phyloP scores from a whole-genome alignment of 371 early-diverging fungal genomes.

The Apophysomyces variabilis region DNA sequence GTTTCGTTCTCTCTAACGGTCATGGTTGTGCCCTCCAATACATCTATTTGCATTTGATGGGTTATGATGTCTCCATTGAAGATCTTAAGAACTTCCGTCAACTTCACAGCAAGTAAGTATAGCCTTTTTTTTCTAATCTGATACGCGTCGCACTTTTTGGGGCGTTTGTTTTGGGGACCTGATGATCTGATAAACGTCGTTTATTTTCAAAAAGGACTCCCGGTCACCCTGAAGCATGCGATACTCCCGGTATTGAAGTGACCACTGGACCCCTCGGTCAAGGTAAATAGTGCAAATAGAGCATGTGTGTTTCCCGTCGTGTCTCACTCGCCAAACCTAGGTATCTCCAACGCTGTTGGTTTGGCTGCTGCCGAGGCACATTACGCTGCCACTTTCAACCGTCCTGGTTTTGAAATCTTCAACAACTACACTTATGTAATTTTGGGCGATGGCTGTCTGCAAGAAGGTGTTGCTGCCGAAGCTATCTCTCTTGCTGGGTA shows the following conservation, averaged over 20 bases:
- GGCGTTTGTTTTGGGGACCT: background rate
- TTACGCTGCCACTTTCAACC: slow-evolving; percentile 91
- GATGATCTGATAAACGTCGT: slow-evolving; percentile 13
- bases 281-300: slow-evolving; percentile 55
- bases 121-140: background rate
- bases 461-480: slow-evolving; percentile 98
- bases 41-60: slow-evolving; percentile 88
- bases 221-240: slow-evolving; percentile 93
- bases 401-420: slow-evolving; percentile 80
- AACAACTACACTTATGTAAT: slow-evolving; percentile 90
- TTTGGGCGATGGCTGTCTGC: slow-evolving; percentile 99
- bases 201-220: slow-evolving; percentile 68
- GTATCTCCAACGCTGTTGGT: slow-evolving; percentile 94
- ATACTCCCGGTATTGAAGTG: slow-evolving; percentile 94
- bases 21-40: slow-evolving; percentile 98
- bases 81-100: slow-evolving; percentile 97
- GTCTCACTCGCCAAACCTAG: slow-evolving; percentile 15
- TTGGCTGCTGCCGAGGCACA: slow-evolving; percentile 92
- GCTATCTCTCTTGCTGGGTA: slow-evolving; percentile 96
- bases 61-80: slow-evolving; percentile 89
- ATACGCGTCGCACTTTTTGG: slow-evolving; percentile 9
- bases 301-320: slow-evolving; percentile 2
- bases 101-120: slow-evolving; percentile 76
- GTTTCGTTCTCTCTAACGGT: slow-evolving; percentile 99
- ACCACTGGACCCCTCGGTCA: slow-evolving; percentile 99